Conservation (phyloP, 257 asterid genomes). For the Salvia splendens region DNA sequence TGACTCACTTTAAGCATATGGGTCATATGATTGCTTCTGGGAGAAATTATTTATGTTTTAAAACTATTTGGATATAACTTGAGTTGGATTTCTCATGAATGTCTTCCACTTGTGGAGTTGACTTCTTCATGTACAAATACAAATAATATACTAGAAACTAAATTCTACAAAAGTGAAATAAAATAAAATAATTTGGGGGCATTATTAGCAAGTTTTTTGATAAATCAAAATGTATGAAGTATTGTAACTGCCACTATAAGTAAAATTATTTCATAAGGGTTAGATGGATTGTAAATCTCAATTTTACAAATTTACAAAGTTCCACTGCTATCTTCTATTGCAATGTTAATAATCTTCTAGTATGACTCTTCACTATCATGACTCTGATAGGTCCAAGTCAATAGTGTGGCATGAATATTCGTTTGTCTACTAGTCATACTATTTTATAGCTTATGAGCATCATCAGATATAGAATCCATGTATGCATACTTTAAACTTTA, state of each 20-base stretch:
- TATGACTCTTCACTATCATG: neutral
- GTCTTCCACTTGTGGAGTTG: slow-evolving; percentile 21
- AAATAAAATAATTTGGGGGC: neutral
- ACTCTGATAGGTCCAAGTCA: neutral
- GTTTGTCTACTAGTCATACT: slow-evolving; percentile 2
- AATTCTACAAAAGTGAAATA: neutral
- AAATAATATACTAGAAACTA: neutral
- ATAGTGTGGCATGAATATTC: neutral
- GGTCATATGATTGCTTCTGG: slow-evolving; percentile 21
- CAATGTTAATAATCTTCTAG: neutral
- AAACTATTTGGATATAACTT: neutral
- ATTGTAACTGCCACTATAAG: neutral
- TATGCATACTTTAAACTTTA: slow-evolving; percentile 22
- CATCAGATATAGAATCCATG: neutral
- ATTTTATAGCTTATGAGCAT: neutral
- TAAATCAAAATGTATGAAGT: neutral
- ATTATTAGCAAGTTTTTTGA: neutral
- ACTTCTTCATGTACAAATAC: neutral
- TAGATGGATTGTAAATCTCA: slow-evolving; percentile 10
- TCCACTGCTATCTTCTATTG: neutral
- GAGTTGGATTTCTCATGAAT: slow-evolving; percentile 24
- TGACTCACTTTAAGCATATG: slow-evolving; percentile 20
- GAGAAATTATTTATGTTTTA: slow-evolving; percentile 17
- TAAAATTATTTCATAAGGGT: neutral
- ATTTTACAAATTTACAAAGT: neutral